phyloP scores from a whole-genome alignment of 1,139 yeast genomes.

The Sugiyamaella xylanicola region DNA sequence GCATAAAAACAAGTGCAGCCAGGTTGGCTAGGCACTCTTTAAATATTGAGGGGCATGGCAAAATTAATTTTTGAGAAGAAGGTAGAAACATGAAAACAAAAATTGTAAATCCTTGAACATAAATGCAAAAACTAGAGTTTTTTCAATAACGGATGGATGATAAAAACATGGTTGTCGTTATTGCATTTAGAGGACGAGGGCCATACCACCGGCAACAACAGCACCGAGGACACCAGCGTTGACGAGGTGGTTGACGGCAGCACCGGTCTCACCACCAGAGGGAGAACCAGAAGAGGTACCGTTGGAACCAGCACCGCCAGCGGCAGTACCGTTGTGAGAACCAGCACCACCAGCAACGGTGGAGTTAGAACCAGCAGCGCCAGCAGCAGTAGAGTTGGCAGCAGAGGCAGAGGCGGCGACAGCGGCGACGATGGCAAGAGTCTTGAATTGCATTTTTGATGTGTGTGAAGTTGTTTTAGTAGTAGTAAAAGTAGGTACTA shows the following conservation, averaged over 20 bases:
- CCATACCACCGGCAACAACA: slow-evolving; percentile 74
- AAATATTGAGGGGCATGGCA: slow-evolving; percentile 13
- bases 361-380: slow-evolving; percentile 43
- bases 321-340: slow-evolving; percentile 28
- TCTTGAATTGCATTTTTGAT: slow-evolving; percentile 61
- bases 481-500: slow-evolving; percentile 8
- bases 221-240: slow-evolving; percentile 71
- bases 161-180: not conserved
- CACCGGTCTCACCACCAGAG: slow-evolving; percentile 48
- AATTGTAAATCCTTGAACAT: slow-evolving; percentile 4
- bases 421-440: slow-evolving; percentile 50
- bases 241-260: slow-evolving; percentile 55
- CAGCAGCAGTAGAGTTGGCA: slow-evolving; percentile 47
- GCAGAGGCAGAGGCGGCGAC: slow-evolving; percentile 55
- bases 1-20: slow-evolving; percentile 3
- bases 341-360: slow-evolving; percentile 44
- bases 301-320: slow-evolving; percentile 40
- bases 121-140: slow-evolving; percentile 12
- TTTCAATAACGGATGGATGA: not conserved
- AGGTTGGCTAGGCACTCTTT: not conserved
- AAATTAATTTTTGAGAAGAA: slow-evolving; percentile 10
- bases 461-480: slow-evolving; percentile 10
- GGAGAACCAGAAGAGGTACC: slow-evolving; percentile 42
- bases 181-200: slow-evolving; percentile 57
- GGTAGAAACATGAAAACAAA: slow-evolving; percentile 13